phyloP scores from a whole-genome alignment of 495 filamentous ascomycete genomes.

The Hypoxylon lienhwacheense region DNA sequence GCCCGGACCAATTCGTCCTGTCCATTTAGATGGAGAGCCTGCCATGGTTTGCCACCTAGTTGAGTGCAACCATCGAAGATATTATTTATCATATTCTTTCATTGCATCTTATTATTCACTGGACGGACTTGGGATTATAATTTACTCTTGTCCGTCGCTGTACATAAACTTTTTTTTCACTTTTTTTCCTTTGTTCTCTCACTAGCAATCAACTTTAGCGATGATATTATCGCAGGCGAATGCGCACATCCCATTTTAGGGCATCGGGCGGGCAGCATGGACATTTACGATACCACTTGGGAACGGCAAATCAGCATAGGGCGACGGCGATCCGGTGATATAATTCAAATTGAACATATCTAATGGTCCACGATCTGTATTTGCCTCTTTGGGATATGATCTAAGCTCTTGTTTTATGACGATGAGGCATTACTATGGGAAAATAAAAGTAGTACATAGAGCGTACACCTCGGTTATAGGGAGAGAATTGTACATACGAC shows the following conservation, averaged over 20 bases:
- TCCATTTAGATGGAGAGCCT: constrained; percentile 60
- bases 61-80: not conserved
- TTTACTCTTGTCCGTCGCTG: constrained; percentile 28
- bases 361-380: too few species aligned
- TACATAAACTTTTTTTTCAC: constrained; percentile 49
- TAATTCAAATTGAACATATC: constrained; percentile 31
- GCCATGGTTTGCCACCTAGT: constrained; percentile 5
- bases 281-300: constrained; percentile 39
- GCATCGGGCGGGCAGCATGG: constrained; percentile 33
- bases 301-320: constrained; percentile 36
- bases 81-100: constrained; percentile 21
- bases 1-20: constrained; percentile 76
- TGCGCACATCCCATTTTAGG: constrained; percentile 22
- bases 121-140: not conserved
- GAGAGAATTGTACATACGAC: too few species aligned
- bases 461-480: too few species aligned
- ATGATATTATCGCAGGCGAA: constrained; percentile 16
- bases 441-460: too few species aligned
- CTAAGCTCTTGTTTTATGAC: too few species aligned
- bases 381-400: too few species aligned
- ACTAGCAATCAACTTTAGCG: constrained; percentile 21
- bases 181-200: constrained; percentile 36
- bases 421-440: too few species aligned
- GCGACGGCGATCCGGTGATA: constrained; percentile 34
- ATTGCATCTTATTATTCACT: constrained; percentile 27